Evolutionary conservation across 306 rosid species (phyloP), one percentile per base, ranked within the genome.

Genomic region (Herpetospermum pedunculosum): DNA sequence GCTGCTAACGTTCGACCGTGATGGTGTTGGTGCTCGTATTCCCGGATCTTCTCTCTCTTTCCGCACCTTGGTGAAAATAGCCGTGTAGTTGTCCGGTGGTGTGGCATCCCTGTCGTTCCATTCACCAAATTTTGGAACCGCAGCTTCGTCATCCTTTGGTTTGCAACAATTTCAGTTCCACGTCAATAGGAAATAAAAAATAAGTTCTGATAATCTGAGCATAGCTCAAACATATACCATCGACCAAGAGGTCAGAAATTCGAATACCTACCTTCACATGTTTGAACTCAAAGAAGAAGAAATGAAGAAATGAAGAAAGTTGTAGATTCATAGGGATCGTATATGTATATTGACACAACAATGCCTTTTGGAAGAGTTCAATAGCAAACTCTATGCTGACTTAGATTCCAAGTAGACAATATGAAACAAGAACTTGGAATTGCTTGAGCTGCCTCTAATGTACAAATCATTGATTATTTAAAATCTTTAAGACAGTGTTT

Each of bases 51-150:
- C 91, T 76, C 78, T 83, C 85, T 85, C 95, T 80, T 89, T 89
- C 40, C 90, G 78, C 77, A 91, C 98, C 80, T 85, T 74, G 74
- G 87, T 87, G 83, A 94, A 94, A 52, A 94, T 89, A 77, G 87
- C 95, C 76, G 98, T 94, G 79, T 57, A 94, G 69, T 97, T 89
- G 67, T 91, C 94, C 25, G 96, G 96, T 59, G 97, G 76, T 68
- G 92, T 81, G 3, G 98, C 95, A 76, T 94, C 80, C 34, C 67
- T 87, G 67, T 87, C 97, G 76, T 94, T 89, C 97, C 99, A 94
- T 40, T 84, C 98, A 10, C 99, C 99, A n/a, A 94, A 91, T 73
- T 86, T 91, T 1, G 99, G 99, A 82, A 94, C 96, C 57, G 99
- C 92, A 62, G 97, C 92, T 43, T 90, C 99, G 50, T 81, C 87